phyloP scores from a whole-genome alignment of 306 rosid genomes.

The Hippophae tibetana region DNA sequence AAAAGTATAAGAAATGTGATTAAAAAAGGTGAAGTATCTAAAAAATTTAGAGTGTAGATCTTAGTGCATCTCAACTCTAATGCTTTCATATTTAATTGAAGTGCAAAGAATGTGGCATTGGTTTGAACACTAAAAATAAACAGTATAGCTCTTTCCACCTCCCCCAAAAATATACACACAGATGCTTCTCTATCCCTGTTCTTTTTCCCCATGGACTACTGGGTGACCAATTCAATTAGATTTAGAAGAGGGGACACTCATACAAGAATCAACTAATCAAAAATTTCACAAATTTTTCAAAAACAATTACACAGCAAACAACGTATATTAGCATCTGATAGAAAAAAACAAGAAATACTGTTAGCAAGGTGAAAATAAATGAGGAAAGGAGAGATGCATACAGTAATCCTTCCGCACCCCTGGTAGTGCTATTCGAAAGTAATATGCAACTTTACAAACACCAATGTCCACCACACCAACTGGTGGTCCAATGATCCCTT shows the following conservation, averaged over 20 bases:
- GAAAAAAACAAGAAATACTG: too few relatives aligned
- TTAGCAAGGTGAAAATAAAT: conserved; percentile 1
- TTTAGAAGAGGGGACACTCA: conserved; percentile 5
- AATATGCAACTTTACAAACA: conserved; percentile 40
- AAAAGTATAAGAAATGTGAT: too few relatives aligned
- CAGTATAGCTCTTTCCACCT: neutral
- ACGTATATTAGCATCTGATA: neutral
- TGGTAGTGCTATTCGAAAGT: conserved; percentile 58
- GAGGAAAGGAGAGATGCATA: conserved; percentile 28
- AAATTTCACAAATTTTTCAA: too few relatives aligned
- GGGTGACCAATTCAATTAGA: conserved; percentile 1
- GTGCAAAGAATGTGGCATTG: neutral
- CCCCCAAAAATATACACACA: neutral
- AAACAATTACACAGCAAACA: neutral
- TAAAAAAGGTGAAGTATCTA: too few relatives aligned
- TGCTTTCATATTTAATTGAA: neutral
- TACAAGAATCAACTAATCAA: neutral
- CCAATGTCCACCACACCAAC: conserved; percentile 62
- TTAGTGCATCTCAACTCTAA: too few relatives aligned
- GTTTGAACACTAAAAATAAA: neutral
- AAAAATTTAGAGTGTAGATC: too few relatives aligned
- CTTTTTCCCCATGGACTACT: neutral
- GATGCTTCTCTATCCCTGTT: neutral
- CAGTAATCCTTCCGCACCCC: conserved; percentile 53
- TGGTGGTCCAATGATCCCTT: conserved; percentile 41